phyloP scores from a whole-genome alignment of 2,329 filamentous ascomycete genomes.

The Rosellinia necatrix region DNA sequence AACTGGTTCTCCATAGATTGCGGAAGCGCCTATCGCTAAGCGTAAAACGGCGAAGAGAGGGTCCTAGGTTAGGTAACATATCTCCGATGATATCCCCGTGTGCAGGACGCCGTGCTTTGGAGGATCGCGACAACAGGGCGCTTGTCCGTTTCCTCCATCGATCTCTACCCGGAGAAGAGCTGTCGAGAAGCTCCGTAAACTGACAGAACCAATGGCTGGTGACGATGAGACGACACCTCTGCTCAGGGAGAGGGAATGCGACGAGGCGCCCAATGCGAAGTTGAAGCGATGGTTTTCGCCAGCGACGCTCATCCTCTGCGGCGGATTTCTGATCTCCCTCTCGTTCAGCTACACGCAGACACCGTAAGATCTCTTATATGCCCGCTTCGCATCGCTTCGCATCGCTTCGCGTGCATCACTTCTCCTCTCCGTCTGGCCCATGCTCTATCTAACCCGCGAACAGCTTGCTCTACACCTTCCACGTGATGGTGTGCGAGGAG shows the following conservation, averaged over 20 bases:
- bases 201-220: slow-evolving; percentile 16
- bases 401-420: not conserved
- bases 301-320: slow-evolving; percentile 24
- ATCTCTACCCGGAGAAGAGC: not conserved
- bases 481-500: slow-evolving; percentile 70
- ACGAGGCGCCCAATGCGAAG: slow-evolving; percentile 11
- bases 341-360: slow-evolving; percentile 35
- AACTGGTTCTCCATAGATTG: no score
- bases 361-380: no score
- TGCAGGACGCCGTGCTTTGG: no score
- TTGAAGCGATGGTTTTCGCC: slow-evolving; percentile 16
- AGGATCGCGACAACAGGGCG: no score
- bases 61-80: no score
- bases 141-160: no score
- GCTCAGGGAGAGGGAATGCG: slow-evolving; percentile 20
- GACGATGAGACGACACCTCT: slow-evolving; percentile 32
- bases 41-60: not conserved
- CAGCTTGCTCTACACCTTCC: slow-evolving; percentile 65
- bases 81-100: no score
- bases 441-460: not conserved
- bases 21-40: not conserved
- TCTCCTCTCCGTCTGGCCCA: not conserved
- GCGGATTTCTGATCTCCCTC: slow-evolving; percentile 31
- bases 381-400: no score
- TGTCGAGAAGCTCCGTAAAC: not conserved